Evolutionary conservation across 108 stramenopile genomes (phyloP).

Genomic region (Parmales sp.): DNA sequence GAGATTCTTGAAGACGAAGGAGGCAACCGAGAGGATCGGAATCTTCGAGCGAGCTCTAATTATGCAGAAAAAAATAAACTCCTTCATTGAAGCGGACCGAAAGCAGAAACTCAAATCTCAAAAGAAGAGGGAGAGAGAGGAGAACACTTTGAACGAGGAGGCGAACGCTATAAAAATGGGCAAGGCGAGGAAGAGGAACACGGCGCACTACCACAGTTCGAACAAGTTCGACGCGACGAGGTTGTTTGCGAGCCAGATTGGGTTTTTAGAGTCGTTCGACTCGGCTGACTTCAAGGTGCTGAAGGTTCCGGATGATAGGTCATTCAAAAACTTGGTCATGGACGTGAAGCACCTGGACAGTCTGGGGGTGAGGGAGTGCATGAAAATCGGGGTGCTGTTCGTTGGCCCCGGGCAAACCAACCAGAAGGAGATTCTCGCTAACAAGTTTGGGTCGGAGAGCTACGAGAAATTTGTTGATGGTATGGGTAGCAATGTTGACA

Average conservation of each 20-base stretch:
- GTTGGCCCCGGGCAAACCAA: background rate
- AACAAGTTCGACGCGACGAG: background rate
- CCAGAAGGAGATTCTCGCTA: background rate
- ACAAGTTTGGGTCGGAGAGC: background rate
- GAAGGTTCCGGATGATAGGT: background rate
- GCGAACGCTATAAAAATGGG: background rate
- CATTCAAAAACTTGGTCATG: background rate
- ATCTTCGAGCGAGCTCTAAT: conserved; percentile 3
- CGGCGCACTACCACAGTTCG: background rate
- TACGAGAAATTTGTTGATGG: background rate
- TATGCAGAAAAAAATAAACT: too few relatives aligned
- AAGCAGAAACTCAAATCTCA: background rate
- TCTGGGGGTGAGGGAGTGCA: background rate
- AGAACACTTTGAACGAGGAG: background rate
- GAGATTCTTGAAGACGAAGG: background rate
- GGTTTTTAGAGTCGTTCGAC: background rate
- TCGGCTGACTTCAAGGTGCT: background rate
- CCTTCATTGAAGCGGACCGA: background rate
- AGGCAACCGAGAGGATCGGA: background rate
- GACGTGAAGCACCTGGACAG: conserved; percentile 1
- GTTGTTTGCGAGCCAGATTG: background rate
- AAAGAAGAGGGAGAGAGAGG: background rate
- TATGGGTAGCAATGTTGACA: background rate
- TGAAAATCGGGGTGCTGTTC: conserved; percentile 1
- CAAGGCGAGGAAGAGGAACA: background rate